Conservation (phyloP, 1,284 basidiomycete species). For the Trichosporon coremiiforme region DNA sequence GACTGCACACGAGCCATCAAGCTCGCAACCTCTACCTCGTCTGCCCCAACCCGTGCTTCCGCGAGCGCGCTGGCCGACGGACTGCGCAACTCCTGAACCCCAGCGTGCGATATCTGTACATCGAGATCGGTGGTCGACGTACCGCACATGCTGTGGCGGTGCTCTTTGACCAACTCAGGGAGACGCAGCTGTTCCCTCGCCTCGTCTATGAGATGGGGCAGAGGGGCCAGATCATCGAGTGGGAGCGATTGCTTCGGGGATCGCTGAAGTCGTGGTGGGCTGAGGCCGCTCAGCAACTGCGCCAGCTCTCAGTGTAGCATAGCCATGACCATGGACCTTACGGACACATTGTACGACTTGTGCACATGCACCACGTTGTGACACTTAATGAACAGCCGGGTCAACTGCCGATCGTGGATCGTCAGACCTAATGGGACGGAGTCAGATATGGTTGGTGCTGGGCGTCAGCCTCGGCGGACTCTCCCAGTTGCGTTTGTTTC, state of each 20-base stretch:
- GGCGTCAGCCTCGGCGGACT: no score
- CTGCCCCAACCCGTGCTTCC: slow-evolving; percentile 1
- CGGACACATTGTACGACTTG: not conserved
- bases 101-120: slow-evolving; percentile 1
- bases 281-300: not conserved
- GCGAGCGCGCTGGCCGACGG: not conserved
- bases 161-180: not conserved
- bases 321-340: not conserved
- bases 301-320: not conserved
- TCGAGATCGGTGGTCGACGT: slow-evolving; percentile 4
- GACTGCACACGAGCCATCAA: not conserved
- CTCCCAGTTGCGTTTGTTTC: no score
- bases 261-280: slow-evolving; percentile 1
- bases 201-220: slow-evolving; percentile 10
- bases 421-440: not conserved
- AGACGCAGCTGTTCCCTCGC: not conserved
- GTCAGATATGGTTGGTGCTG: not conserved
- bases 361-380: not conserved
- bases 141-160: not conserved
- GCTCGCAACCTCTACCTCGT: not conserved
- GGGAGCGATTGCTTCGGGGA: not conserved
- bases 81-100: slow-evolving; percentile 1
- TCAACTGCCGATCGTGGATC: not conserved
- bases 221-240: not conserved
- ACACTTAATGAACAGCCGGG: not conserved